phyloP scores from a whole-genome alignment of 1,284 basidiomycete genomes.

The Austroboletus niveus region DNA sequence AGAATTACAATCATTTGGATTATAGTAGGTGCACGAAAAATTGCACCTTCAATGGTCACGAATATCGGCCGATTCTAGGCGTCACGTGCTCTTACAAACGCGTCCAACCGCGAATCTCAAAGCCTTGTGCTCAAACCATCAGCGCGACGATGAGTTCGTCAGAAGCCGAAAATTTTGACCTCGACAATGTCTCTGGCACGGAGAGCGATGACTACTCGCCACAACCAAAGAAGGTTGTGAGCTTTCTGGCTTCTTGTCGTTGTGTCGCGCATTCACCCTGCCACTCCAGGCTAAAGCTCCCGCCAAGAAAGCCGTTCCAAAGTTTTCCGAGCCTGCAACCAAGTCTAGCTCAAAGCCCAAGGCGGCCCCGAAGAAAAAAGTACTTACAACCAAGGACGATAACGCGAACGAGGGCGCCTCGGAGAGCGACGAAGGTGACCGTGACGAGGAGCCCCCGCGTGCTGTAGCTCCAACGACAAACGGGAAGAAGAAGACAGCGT shows the following conservation, averaged over 20 bases:
- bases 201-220: slow-evolving; percentile 67
- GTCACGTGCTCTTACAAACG: background rate
- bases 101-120: background rate
- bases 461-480: slow-evolving; percentile 35
- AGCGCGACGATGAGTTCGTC: slow-evolving; percentile 51
- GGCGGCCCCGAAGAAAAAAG: slow-evolving; percentile 67
- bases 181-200: slow-evolving; percentile 56
- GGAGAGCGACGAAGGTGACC: slow-evolving; percentile 43
- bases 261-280: slow-evolving; percentile 11
- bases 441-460: slow-evolving; percentile 41
- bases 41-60: no score
- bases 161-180: slow-evolving; percentile 64
- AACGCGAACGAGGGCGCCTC: slow-evolving; percentile 45
- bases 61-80: no score
- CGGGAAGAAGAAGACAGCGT: slow-evolving; percentile 80
- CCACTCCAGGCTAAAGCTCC: slow-evolving; percentile 32
- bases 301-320: slow-evolving; percentile 36
- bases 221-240: slow-evolving; percentile 52
- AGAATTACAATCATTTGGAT: no score
- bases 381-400: slow-evolving; percentile 61
- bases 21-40: no score
- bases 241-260: background rate
- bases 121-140: background rate
- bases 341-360: slow-evolving; percentile 44
- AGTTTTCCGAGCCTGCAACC: slow-evolving; percentile 39